phyloP scores from a whole-genome alignment of 2,329 filamentous ascomycete species.

The Pezicula carpinea region DNA sequence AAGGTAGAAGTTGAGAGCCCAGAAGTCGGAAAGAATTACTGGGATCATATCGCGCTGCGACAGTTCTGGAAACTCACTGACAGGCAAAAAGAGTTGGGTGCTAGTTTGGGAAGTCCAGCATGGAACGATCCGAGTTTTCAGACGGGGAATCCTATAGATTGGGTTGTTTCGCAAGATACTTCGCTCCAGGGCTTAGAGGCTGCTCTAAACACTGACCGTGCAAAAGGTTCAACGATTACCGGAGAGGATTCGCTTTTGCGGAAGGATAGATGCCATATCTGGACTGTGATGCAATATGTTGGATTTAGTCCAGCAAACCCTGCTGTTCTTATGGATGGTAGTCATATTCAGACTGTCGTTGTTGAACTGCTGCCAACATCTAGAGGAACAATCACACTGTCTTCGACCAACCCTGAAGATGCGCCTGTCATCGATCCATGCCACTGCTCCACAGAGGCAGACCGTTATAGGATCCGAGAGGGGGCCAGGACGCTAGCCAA shows the following conservation, averaged over 20 bases:
- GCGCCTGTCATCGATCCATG: slow-evolving; percentile 12
- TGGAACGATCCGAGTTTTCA: slow-evolving; percentile 1
- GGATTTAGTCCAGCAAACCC: neutral
- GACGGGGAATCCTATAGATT: slow-evolving; percentile 3
- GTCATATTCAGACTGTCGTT: slow-evolving; percentile 3
- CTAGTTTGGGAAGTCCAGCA: slow-evolving; percentile 1
- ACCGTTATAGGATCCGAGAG: slow-evolving; percentile 8
- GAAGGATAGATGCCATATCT: neutral
- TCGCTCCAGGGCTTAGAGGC: neutral
- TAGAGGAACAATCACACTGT: slow-evolving; percentile 9
- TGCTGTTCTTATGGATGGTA: slow-evolving; percentile 8
- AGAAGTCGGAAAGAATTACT: slow-evolving; percentile 5
- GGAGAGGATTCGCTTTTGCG: neutral
- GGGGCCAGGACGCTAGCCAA: slow-evolving; percentile 1
- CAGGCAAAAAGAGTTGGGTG: neutral
- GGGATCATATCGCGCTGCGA: slow-evolving; percentile 1
- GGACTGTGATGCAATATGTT: neutral
- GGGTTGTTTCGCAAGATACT: neutral
- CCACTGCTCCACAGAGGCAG: slow-evolving; percentile 9
- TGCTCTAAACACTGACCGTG: neutral
- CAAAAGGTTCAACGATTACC: neutral
- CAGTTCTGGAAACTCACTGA: slow-evolving; percentile 3
- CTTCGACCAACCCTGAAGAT: slow-evolving; percentile 1
- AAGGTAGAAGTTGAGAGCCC: neutral
- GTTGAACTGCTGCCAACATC: slow-evolving; percentile 9